Base-by-base conservation (phyloP, 2,329 filamentous ascomycete genomes). In the Metarhizium anisopliae region DNA sequence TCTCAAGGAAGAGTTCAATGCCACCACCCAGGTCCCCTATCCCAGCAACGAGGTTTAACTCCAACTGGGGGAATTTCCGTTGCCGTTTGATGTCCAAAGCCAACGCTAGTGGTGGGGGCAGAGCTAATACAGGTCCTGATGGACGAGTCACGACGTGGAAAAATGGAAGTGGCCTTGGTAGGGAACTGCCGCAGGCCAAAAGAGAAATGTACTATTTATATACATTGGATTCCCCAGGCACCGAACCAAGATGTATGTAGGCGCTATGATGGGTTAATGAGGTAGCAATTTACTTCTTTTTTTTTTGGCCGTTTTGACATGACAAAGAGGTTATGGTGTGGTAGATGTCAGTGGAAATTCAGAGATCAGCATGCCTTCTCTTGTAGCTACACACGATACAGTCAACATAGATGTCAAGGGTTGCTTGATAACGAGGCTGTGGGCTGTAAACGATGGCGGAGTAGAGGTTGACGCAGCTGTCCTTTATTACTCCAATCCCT, bases 1-100 rank as follows among this genome's bases (percentile, higher is more conserved):
- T 47, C 80, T 89, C 65, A 89, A 89, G 81, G 87, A 91, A 77
- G 87, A 90, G 75, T 91, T 89, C 64, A 72, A 74, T 59, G 73
- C 82, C 3, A 85, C 82, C 38, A 78, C 78, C 38, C 76, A 78
- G 68, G 84, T 90, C 36, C 69, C 69, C 53, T 91, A 91, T 69
- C 84, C 85, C 20, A 89, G 86, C 72, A 90, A 90, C 69, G 84
- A 86, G 70, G 71, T 77, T 20, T 84, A 69, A 67, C 53, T 13
- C 40, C 14, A 36, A 16, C 20, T 29, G 6, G 29, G n/a, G 3
- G n/a, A 2, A 4, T 18, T 6, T 45, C 0, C 20, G n/a, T 35
- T 35, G 10, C 32, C 7, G 32, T 8, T 35, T 35, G 32, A 7
- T 11, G 32, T 35, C 10, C 32, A 35, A 35, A 11, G 32, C 10